Evolutionary conservation across 805 yeast species (phyloP).

Genomic region (Nakazawaea anatomiae): DNA sequence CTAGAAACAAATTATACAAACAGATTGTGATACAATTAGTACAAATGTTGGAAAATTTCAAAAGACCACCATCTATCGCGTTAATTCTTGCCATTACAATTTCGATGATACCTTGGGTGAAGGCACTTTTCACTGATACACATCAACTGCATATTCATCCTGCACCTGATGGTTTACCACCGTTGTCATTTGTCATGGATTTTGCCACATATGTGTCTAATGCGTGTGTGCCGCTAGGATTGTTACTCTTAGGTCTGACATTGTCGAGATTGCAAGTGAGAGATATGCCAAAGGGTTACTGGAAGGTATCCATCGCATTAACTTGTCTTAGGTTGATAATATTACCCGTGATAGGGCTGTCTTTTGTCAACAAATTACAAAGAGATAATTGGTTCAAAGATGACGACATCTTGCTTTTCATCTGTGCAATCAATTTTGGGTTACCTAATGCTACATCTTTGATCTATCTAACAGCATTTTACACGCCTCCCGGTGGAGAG

Average conservation of each 20-base stretch:
- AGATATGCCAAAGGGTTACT: slow-evolving; percentile 61
- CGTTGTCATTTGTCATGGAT: slow-evolving; percentile 81
- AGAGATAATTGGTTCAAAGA: slow-evolving; percentile 58
- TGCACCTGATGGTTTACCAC: slow-evolving; percentile 86
- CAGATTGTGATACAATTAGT: neutral
- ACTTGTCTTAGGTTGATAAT: slow-evolving; percentile 55
- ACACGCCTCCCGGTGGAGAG: slow-evolving; percentile 56
- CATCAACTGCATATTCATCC: slow-evolving; percentile 43
- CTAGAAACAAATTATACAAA: neutral
- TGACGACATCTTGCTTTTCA: slow-evolving; percentile 60
- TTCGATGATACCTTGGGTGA: slow-evolving; percentile 84
- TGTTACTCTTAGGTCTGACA: slow-evolving; percentile 80
- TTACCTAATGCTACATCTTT: slow-evolving; percentile 87
- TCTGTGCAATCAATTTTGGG: slow-evolving; percentile 68
- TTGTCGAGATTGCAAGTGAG: slow-evolving; percentile 66
- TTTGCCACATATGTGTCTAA: slow-evolving; percentile 72
- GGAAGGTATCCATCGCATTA: slow-evolving; percentile 58
- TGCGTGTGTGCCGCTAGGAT: slow-evolving; percentile 86
- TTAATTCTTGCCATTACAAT: slow-evolving; percentile 59
- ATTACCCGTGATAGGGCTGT: slow-evolving; percentile 74
- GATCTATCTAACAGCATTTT: slow-evolving; percentile 83
- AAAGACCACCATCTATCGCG: slow-evolving; percentile 68
- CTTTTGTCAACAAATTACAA: slow-evolving; percentile 56
- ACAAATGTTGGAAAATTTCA: slow-evolving; percentile 38
- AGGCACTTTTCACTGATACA: slow-evolving; percentile 58